phyloP scores from a whole-genome alignment of 495 filamentous ascomycete species.

The Poronia punctata region DNA sequence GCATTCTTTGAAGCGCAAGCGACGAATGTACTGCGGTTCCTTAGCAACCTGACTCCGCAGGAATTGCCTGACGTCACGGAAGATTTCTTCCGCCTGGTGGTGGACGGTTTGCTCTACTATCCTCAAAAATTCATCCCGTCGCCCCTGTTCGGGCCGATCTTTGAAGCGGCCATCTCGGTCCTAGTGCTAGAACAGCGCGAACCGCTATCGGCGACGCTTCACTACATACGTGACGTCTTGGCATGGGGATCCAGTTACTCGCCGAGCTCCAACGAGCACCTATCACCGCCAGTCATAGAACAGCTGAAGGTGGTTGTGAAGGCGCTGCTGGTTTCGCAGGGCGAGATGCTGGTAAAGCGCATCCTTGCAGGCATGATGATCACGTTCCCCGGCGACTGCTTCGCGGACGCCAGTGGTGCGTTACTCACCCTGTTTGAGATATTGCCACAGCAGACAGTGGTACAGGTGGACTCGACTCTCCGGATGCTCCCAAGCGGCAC shows the following conservation, averaged over 20 bases:
- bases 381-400: slow-evolving; percentile 88
- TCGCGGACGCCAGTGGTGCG: slow-evolving; percentile 88
- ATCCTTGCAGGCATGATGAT: slow-evolving; percentile 98
- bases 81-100: slow-evolving; percentile 91
- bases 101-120: slow-evolving; percentile 88
- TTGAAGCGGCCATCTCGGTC: slow-evolving; percentile 77
- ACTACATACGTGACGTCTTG: slow-evolving; percentile 89
- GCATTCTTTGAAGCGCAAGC: slow-evolving; percentile 91
- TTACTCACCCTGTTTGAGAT: slow-evolving; percentile 83
- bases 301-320: slow-evolving; percentile 67
- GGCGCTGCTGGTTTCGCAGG: slow-evolving; percentile 60
- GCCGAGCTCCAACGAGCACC: slow-evolving; percentile 64
- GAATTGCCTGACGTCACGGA: slow-evolving; percentile 97
- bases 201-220: slow-evolving; percentile 81
- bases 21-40: slow-evolving; percentile 73
- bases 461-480: slow-evolving; percentile 77
- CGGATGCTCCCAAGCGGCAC: slow-evolving; percentile 76
- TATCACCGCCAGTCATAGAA: slow-evolving; percentile 38
- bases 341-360: slow-evolving; percentile 73
- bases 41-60: slow-evolving; percentile 79
- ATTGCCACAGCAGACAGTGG: slow-evolving; percentile 65
- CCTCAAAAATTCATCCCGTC: slow-evolving; percentile 74
- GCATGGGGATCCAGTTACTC: slow-evolving; percentile 70
- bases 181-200: slow-evolving; percentile 84
- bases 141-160: slow-evolving; percentile 67